These are phyloP conservation scores for Wickerhamiella dianesei DNA, from an alignment of 805 yeast species.

Conservation along the genomic window DNA sequence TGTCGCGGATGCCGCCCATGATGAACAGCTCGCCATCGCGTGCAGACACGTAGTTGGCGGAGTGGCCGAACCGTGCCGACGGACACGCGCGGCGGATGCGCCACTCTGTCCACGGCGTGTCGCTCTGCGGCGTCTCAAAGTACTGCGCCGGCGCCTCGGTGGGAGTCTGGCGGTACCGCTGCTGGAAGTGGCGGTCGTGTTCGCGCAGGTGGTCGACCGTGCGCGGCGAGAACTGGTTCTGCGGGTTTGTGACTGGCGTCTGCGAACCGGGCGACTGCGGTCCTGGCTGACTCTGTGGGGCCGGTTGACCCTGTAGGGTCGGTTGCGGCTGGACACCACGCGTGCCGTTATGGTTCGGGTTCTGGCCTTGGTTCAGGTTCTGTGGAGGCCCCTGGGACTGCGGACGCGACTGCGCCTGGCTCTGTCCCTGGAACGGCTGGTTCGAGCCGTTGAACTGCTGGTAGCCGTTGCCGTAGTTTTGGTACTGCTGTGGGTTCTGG, in stretches of 20 bases:
- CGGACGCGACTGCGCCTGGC: neutral
- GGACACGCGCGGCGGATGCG: constrained; percentile 43
- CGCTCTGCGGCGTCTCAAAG: constrained; percentile 9
- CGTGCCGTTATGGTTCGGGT: too few species aligned
- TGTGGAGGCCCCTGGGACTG: neutral
- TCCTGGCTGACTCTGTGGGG: neutral
- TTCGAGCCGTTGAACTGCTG: neutral
- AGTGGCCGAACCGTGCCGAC: constrained; percentile 89
- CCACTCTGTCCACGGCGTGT: constrained; percentile 26
- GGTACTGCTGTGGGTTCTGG: neutral
- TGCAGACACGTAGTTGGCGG: constrained; percentile 61
- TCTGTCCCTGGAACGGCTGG: neutral
- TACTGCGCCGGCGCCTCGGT: constrained; percentile 4
- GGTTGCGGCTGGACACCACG: neutral
- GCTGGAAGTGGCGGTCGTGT: constrained; percentile 9
- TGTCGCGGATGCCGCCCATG: constrained; percentile 92
- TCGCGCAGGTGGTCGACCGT: constrained; percentile 4
- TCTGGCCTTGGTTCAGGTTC: neutral
- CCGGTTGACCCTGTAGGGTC: neutral
- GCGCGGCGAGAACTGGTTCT: neutral
- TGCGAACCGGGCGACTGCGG: neutral
- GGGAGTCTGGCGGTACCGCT: constrained; percentile 9
- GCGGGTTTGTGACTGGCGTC: neutral
- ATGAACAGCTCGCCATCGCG: constrained; percentile 71
- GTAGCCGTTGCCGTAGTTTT: neutral